Evolutionary conservation across 371 early-diverging fungal genomes (phyloP).

Genomic region (Gilbertella persicaria): DNA sequence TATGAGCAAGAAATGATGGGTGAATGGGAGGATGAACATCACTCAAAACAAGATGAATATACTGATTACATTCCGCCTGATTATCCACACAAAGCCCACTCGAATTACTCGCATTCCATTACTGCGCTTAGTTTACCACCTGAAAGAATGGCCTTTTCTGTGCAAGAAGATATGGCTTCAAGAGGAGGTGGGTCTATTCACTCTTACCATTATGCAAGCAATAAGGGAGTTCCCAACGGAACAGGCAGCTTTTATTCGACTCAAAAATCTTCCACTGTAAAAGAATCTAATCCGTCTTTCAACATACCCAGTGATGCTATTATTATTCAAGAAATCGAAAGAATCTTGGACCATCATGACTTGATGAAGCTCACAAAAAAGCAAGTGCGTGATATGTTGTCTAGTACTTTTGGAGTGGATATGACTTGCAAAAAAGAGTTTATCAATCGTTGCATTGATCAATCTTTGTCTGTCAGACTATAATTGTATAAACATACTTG

Average conservation of each 20-base stretch:
- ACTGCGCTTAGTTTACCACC: too few relatives aligned
- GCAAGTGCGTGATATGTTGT: conserved; percentile 80
- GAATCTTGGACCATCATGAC: conserved; percentile 71
- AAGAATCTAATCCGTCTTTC: conserved; percentile 5
- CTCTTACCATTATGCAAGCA: too few relatives aligned
- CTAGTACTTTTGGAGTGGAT: conserved; percentile 76
- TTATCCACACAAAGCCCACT: background rate
- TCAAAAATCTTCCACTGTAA: conserved; percentile 5
- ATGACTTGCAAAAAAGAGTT: conserved; percentile 72
- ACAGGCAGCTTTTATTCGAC: too few relatives aligned
- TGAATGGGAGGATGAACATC: conserved; percentile 2
- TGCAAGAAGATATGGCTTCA: too few relatives aligned
- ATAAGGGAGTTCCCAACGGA: too few relatives aligned
- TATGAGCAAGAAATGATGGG: conserved; percentile 56
- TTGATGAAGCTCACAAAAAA: conserved; percentile 81
- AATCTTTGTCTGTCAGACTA: conserved; percentile 11
- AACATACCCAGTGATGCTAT: conserved; percentile 57
- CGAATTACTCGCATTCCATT: background rate
- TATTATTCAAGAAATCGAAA: conserved; percentile 72
- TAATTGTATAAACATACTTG: background rate
- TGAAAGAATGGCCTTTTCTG: too few relatives aligned
- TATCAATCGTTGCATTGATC: conserved; percentile 83
- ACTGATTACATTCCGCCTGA: background rate
- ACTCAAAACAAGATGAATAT: conserved; percentile 4
- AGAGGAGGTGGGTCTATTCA: too few relatives aligned